Conservation (phyloP, 1,284 basidiomycete genomes). For the Malassezia nana region DNA sequence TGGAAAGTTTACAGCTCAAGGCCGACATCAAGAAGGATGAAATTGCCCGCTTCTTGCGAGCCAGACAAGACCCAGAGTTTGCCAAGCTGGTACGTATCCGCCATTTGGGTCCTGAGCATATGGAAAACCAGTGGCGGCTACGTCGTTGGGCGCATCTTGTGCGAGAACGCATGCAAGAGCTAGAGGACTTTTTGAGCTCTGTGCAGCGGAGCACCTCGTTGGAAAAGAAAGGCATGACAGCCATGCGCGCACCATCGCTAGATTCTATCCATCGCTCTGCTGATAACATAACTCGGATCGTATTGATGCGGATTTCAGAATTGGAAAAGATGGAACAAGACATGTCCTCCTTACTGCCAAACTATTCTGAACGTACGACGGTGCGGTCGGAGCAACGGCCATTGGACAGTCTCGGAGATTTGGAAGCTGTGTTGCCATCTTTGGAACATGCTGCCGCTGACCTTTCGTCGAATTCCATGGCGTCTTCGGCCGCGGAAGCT, state of each 20-base stretch:
- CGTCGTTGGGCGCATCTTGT: constrained; percentile 63
- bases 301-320: constrained; percentile 1
- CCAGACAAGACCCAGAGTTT: constrained; percentile 65
- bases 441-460: not conserved
- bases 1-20: constrained; percentile 52
- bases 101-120: constrained; percentile 74
- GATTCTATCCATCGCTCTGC: constrained; percentile 73
- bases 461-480: not conserved
- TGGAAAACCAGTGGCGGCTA: constrained; percentile 68
- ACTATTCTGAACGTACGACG: not conserved
- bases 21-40: constrained; percentile 48
- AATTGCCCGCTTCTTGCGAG: constrained; percentile 58
- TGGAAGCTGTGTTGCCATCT: not conserved
- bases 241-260: constrained; percentile 63
- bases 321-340: constrained; percentile 1
- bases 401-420: not conserved
- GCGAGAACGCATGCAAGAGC: constrained; percentile 62
- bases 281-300: constrained; percentile 59
- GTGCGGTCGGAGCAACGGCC: not conserved
- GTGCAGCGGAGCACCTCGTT: constrained; percentile 63
- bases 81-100: constrained; percentile 67
- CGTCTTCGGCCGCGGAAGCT: not conserved
- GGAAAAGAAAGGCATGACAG: constrained; percentile 58
- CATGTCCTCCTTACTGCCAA: not conserved
- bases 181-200: constrained; percentile 62